Evolutionary conservation across 2,329 filamentous ascomycete genomes (phyloP).

Genomic region (Trichoderma atroviride): DNA sequence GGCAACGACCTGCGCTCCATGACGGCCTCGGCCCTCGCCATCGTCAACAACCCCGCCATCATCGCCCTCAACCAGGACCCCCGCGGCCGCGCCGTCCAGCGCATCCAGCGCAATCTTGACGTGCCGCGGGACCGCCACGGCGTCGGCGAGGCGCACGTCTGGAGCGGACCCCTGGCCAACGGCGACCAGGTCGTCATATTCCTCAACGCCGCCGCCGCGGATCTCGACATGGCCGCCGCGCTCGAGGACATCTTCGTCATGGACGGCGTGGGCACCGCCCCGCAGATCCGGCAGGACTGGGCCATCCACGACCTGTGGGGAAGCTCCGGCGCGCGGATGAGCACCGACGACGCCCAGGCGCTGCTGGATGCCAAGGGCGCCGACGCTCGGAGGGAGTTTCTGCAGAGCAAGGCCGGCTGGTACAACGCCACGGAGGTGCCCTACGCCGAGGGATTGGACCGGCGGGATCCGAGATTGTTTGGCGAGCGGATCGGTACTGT

Average conservation of each 20-base stretch:
- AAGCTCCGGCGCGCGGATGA: slow-evolving; percentile 4
- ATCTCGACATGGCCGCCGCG: slow-evolving; percentile 25
- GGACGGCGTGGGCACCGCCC: slow-evolving; percentile 22
- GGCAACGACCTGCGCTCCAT: slow-evolving; percentile 42
- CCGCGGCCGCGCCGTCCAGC: slow-evolving; percentile 33
- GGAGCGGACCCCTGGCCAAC: slow-evolving; percentile 33
- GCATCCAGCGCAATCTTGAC: slow-evolving; percentile 27
- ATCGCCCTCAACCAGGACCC: slow-evolving; percentile 43
- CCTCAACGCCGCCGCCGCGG: slow-evolving; percentile 24
- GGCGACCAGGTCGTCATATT: slow-evolving; percentile 27
- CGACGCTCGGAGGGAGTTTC: not conserved
- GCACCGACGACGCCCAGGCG: not conserved
- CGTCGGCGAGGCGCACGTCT: slow-evolving; percentile 35
- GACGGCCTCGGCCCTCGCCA: slow-evolving; percentile 29
- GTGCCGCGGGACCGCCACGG: slow-evolving; percentile 33
- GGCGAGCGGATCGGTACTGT: slow-evolving; percentile 22
- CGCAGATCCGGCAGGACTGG: slow-evolving; percentile 21
- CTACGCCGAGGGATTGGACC: slow-evolving; percentile 19
- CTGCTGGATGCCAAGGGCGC: slow-evolving; percentile 7
- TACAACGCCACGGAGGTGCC: slow-evolving; percentile 23
- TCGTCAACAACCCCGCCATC: slow-evolving; percentile 33
- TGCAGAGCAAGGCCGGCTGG: slow-evolving; percentile 3
- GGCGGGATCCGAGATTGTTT: slow-evolving; percentile 19
- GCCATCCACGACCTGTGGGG: slow-evolving; percentile 22
- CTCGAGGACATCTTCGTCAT: slow-evolving; percentile 25